These are phyloP conservation scores for Miscanthus lutarioriparius DNA, from an alignment of 176 grass and related monocot genomes.

Conservation along the genomic window DNA sequence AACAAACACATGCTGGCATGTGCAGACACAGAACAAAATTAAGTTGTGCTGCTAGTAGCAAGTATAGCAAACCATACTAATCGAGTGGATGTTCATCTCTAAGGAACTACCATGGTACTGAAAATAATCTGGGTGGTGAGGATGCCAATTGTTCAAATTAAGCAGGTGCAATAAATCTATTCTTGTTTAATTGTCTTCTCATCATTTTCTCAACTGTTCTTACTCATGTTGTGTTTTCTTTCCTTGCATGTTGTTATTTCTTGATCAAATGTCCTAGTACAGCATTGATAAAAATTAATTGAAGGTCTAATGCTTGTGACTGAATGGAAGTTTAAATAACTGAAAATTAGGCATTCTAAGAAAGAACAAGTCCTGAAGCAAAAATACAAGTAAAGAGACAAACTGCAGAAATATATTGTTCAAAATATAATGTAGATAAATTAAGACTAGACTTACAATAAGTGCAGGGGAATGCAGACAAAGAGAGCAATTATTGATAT, in stretches of 20 bases:
- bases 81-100: constrained; percentile 8
- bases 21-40: neutral
- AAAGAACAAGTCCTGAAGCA: neutral
- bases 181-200: neutral
- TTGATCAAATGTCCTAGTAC: neutral
- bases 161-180: neutral
- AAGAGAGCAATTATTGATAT: constrained; percentile 96
- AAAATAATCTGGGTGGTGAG: neutral
- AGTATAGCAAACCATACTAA: neutral
- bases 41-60: neutral
- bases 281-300: neutral
- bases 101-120: constrained; percentile 1
- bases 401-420: constrained; percentile 22
- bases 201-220: neutral
- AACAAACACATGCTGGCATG: neutral
- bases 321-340: neutral
- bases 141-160: neutral
- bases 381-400: neutral
- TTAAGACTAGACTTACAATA: constrained; percentile 60
- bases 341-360: neutral
- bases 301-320: neutral
- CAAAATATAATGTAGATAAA: neutral
- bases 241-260: constrained; percentile 5
- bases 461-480: constrained; percentile 93
- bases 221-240: neutral